Base-by-base conservation (phyloP, 2,329 filamentous ascomycete genomes). In the Curvularia spicifera region DNA sequence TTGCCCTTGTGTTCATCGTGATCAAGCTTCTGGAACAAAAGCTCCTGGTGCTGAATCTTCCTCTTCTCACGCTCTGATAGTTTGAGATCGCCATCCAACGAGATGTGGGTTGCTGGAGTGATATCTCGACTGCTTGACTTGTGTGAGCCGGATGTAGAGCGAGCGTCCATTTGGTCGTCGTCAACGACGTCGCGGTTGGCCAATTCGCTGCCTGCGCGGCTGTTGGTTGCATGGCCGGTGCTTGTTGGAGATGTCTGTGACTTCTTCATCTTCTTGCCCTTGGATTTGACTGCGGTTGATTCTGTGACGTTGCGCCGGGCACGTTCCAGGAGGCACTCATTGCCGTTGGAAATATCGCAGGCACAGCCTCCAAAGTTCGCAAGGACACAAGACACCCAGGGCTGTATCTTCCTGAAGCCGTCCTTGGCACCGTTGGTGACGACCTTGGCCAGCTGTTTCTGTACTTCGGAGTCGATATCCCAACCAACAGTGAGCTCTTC, bases 281-380 rank as follows among this genome's bases (percentile, higher is more conserved):
- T 79, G 65, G 82, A 82, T 63, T 79, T 81, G 15, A 65, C 46
- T 42, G 66, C 44, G 49, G 60, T 43, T 7, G 71, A 63, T 44
- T 76, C 74, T 2, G 65, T 61, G 20, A 64, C 68, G 43, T 69
- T 68, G 43, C 73, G 71, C 40, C 74, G 73, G 51, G 72, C 74
- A 29, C 71, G 72, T 49, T 77, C 73, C 15, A 77, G 57, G 13
- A 77, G 68, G 58, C 76, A 78, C 56, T 75, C 71, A 37, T 74
- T 69, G 28, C 70, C 73, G 22, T 70, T 69, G 4, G 72, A 71
- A 20, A 66, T 71, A 56, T 89, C 84, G 73, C 91, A 94, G 4
- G 90, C 91, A 76, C 91, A 94, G 18, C 90, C 90, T 18, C 91
- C 91, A 68, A 91, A 90, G 71, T 93, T 90, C 18, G 89, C 89